Conservation (phyloP, 768 basidiomycete species). For the Termitomyces eurrhizus region DNA sequence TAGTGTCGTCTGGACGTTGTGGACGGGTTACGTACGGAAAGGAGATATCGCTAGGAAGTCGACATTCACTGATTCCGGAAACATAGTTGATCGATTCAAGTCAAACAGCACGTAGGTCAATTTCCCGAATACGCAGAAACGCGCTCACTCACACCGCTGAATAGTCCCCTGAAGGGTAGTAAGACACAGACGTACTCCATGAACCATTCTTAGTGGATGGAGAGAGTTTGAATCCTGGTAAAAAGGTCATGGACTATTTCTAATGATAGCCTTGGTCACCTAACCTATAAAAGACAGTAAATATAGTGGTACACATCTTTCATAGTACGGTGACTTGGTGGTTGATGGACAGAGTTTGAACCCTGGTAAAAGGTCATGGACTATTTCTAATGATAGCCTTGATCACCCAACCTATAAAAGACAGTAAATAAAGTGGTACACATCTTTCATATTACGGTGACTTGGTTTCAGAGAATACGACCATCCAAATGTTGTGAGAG, state of each 20-base stretch:
- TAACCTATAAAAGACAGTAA: background rate
- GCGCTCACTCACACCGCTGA: too few relatives aligned
- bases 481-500: background rate
- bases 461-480: background rate
- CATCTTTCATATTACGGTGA: background rate
- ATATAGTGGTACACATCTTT: background rate
- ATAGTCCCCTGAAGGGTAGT: too few relatives aligned
- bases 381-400: background rate
- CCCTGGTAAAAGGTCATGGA: background rate
- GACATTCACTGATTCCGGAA: background rate
- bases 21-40: too few relatives aligned
- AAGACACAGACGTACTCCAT: too few relatives aligned
- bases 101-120: background rate
- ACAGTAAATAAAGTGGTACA: background rate
- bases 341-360: too few relatives aligned
- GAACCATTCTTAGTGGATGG: too few relatives aligned
- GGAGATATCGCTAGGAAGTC: background rate
- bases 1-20: too few relatives aligned
- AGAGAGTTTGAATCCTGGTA: too few relatives aligned
- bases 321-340: background rate
- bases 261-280: too few relatives aligned
- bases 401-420: background rate
- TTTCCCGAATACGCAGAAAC: too few relatives aligned
- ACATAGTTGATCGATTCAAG: background rate
- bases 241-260: too few relatives aligned